Conservation (phyloP, 73 alveolate species). For the Tetrahymena malaccensis region DNA sequence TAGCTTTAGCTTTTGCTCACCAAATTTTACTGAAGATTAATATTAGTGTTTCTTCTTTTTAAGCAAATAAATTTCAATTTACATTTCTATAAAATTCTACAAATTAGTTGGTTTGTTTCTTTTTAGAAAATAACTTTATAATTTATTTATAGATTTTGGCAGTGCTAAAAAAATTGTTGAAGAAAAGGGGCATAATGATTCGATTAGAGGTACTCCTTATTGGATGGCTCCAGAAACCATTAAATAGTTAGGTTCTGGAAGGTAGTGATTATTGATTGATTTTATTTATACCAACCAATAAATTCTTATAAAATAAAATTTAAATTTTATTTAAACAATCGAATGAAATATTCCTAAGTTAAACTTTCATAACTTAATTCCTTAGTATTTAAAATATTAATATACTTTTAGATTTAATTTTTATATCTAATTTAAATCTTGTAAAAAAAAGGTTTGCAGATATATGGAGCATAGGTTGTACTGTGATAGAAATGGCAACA, state of each 20-base stretch:
- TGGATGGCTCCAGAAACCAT: slow-evolving; percentile 98
- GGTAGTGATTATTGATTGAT: no score
- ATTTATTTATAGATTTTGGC: slow-evolving; percentile 57
- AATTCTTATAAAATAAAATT: neutral
- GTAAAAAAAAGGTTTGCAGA: slow-evolving; percentile 60
- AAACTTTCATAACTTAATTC: no score
- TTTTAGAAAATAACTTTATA: neutral
- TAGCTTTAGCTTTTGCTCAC: no score
- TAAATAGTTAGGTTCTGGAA: slow-evolving; percentile 60
- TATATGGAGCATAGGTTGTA: slow-evolving; percentile 94
- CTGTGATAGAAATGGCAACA: slow-evolving; percentile 83
- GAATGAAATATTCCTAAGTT: no score
- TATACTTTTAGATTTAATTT: neutral
- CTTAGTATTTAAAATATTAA: no score
- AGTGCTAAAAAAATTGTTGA: slow-evolving; percentile 32
- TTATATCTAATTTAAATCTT: no score
- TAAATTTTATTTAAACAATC: neutral
- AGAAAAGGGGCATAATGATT: slow-evolving; percentile 39
- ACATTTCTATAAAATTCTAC: neutral
- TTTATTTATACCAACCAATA: neutral
- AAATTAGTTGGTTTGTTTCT: neutral
- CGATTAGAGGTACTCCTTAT: slow-evolving; percentile 85
- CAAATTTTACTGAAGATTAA: no score
- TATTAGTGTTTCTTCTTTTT: no score
- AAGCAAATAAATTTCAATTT: no score